phyloP scores from a whole-genome alignment of 2,329 filamentous ascomycete species.

The Plenodomus tracheiphilus region DNA sequence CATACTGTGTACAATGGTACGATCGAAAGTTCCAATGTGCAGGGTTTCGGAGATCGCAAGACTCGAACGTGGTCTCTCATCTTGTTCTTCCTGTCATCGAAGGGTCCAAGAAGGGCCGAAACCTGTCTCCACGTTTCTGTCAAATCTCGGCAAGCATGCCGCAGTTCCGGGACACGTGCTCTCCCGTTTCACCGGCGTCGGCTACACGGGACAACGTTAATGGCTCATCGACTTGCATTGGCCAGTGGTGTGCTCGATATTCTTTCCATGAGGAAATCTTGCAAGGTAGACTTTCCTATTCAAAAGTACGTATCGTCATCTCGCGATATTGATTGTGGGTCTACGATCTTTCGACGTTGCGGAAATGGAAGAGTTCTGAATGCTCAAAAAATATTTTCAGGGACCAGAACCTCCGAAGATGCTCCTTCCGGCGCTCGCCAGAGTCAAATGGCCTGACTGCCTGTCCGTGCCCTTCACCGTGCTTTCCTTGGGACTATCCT shows the following conservation, averaged over 20 bases:
- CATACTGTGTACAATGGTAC: no score
- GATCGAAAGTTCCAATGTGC: no score
- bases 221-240: not conserved
- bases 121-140: not conserved
- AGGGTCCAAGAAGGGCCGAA: not conserved
- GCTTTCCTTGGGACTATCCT: not conserved
- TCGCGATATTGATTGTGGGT: no score
- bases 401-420: not conserved
- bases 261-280: no score
- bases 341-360: not conserved
- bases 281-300: no score
- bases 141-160: no score
- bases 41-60: no score
- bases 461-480: not conserved
- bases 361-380: not conserved
- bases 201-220: not conserved
- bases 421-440: not conserved
- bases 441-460: not conserved
- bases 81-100: no score
- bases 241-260: not conserved
- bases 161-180: not conserved
- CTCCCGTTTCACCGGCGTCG: not conserved
- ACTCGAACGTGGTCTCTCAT: not conserved
- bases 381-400: not conserved
- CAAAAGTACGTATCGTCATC: no score